Conservation (phyloP, 805 yeast genomes). For the Schwanniomyces yamadae region DNA sequence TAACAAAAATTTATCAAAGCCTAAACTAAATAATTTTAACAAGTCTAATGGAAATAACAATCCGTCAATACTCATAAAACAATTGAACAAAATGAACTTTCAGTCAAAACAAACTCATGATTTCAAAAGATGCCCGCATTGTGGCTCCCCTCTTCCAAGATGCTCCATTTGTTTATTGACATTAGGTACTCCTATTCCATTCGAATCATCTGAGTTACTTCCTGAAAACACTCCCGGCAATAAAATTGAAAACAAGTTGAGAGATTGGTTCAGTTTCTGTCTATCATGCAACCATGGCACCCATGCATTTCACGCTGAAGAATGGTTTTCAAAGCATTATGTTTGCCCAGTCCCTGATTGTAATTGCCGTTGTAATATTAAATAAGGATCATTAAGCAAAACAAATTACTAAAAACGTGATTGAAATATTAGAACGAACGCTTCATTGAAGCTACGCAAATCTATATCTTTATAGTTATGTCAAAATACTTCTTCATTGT, state of each 20-base stretch:
- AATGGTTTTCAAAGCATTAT: conserved; percentile 87
- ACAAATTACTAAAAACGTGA: too few species aligned
- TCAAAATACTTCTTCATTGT: too few species aligned
- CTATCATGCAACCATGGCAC: conserved; percentile 88
- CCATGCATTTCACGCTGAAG: conserved; percentile 94
- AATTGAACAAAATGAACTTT: conserved; percentile 30
- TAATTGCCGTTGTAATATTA: conserved; percentile 73
- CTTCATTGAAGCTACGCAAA: too few species aligned
- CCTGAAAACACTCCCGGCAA: conserved; percentile 16
- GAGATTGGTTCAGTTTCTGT: conserved; percentile 91
- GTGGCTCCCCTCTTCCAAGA: conserved; percentile 84
- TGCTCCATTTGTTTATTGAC: conserved; percentile 87
- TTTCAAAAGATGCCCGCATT: conserved; percentile 64
- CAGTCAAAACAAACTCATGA: conserved; percentile 19
- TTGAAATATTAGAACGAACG: too few species aligned
- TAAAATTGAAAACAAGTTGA: conserved; percentile 45
- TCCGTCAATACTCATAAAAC: conserved; percentile 27
- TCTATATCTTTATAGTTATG: too few species aligned
- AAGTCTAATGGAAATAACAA: conserved; percentile 11
- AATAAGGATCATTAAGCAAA: too few species aligned
- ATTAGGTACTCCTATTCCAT: conserved; percentile 64
- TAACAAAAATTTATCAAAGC: conserved; percentile 62
- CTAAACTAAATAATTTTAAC: conserved; percentile 14
- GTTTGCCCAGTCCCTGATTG: conserved; percentile 96
- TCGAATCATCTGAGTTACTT: conserved; percentile 29